Evolutionary conservation across 179 eudicot species (phyloP).

Genomic region (Camellia oleifera): DNA sequence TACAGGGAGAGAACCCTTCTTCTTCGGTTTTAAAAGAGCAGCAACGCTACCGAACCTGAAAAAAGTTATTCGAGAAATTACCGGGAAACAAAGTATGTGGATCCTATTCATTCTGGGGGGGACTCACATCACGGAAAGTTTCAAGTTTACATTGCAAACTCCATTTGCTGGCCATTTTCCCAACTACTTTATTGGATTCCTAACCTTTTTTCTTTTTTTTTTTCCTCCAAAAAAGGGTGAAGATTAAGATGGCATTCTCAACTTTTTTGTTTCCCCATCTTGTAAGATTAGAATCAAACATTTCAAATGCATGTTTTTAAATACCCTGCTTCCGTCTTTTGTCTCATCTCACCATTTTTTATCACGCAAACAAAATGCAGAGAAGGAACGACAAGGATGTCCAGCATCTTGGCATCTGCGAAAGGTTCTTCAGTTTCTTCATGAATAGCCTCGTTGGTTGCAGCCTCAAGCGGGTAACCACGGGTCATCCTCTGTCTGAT

Average conservation of each 20-base stretch:
- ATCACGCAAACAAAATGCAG: conserved; percentile 21
- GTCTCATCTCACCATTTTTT: not conserved
- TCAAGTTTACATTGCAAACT: no score
- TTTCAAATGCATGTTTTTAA: not conserved
- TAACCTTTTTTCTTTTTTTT: no score
- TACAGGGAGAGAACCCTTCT: no score
- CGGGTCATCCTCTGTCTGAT: not conserved
- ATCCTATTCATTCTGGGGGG: no score
- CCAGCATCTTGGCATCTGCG: conserved; percentile 25
- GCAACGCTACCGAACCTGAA: no score
- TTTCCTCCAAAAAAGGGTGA: not conserved
- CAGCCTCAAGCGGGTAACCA: not conserved
- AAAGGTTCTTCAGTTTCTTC: conserved; percentile 24
- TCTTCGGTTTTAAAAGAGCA: no score
- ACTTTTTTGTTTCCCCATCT: not conserved
- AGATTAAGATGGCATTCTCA: not conserved
- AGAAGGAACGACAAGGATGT: conserved; percentile 9
- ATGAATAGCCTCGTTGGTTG: not conserved
- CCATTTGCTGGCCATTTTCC: no score
- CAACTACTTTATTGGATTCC: no score
- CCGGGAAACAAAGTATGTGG: no score
- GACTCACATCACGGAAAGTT: no score
- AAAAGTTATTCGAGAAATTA: no score
- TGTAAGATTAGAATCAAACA: conserved; percentile 17
- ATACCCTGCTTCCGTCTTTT: not conserved